Conservation (phyloP, 2,329 filamentous ascomycete species). For the Ophiostoma triangulosporum region DNA sequence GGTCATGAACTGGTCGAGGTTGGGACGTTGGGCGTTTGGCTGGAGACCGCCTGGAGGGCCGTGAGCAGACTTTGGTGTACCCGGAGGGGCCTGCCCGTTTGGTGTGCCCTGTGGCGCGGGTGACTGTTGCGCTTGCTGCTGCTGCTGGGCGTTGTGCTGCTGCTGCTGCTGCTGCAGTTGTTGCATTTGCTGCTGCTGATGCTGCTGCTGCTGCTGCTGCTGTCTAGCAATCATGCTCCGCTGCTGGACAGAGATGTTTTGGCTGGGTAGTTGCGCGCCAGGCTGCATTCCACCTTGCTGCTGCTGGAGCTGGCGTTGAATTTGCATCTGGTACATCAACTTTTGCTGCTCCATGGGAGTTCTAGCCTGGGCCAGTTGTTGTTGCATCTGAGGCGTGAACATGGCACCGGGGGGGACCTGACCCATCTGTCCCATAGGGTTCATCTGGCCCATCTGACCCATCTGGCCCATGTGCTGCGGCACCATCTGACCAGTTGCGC, state of each 20-base stretch:
- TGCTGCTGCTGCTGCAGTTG: slow-evolving; percentile 24
- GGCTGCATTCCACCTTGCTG: slow-evolving; percentile 30
- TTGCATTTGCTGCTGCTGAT: slow-evolving; percentile 26
- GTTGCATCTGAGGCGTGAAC: slow-evolving; percentile 20
- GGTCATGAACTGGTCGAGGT: slow-evolving; percentile 60
- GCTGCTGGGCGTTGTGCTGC: slow-evolving; percentile 21
- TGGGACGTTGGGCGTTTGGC: slow-evolving; percentile 15
- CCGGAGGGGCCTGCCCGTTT: slow-evolving; percentile 42
- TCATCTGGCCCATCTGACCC: slow-evolving; percentile 38
- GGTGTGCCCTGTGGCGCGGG: slow-evolving; percentile 21
- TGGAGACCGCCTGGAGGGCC: slow-evolving; percentile 11
- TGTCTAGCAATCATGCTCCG: slow-evolving; percentile 23
- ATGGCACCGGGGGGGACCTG: slow-evolving; percentile 27
- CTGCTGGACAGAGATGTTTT: slow-evolving; percentile 20
- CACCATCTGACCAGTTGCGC: slow-evolving; percentile 14
- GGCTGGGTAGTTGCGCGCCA: slow-evolving; percentile 20
- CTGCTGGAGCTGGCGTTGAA: slow-evolving; percentile 56
- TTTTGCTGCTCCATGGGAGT: slow-evolving; percentile 59
- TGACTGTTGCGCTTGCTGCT: slow-evolving; percentile 19
- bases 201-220: slow-evolving; percentile 21
- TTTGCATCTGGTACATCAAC: slow-evolving; percentile 69
- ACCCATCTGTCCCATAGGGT: slow-evolving; percentile 23
- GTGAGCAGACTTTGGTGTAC: slow-evolving; percentile 16
- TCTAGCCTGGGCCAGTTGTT: slow-evolving; percentile 30
- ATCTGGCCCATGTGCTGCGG: slow-evolving; percentile 1